A percentile compares a stretch with the other conserved stretches of the same genome.
Conservation (phyloP, 441 rosid genomes). For the Populus hybrid region DNA sequence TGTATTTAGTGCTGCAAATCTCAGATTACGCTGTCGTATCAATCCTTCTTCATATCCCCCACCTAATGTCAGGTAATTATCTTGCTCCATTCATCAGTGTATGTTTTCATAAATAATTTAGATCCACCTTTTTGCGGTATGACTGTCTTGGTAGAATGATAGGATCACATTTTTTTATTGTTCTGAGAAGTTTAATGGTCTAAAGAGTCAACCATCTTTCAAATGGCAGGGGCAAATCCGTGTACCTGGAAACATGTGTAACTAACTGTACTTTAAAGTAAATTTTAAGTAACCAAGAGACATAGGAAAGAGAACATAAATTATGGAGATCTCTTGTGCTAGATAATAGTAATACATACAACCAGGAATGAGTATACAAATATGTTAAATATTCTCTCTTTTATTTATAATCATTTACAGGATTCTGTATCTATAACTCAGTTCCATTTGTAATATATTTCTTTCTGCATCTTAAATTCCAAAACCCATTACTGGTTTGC, state of each 20-base stretch:
- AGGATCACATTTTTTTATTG: not conserved
- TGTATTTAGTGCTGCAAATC: constrained; percentile 74
- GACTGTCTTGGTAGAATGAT: not conserved
- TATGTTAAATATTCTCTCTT: not conserved
- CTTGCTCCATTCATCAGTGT: not conserved
- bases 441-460: not conserved
- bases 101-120: not conserved
- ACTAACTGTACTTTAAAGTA: not conserved
- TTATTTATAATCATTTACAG: not conserved
- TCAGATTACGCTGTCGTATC: constrained; percentile 74
- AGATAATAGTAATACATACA: not conserved
- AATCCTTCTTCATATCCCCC: constrained; percentile 77
- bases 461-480: not conserved
- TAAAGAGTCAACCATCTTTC: not conserved
- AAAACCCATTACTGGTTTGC: not conserved
- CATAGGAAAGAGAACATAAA: no score
- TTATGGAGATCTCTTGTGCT: not conserved
- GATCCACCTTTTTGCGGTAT: not conserved
- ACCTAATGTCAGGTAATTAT: constrained; percentile 63
- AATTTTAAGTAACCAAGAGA: no score
- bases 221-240: not conserved
- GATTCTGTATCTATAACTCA: not conserved
- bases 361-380: not conserved
- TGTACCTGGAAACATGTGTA: not conserved
- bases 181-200: not conserved